Evolutionary conservation across 176 grass and related monocot genomes (phyloP), one percentile per base, ranked within the genome.

Genomic region (Oryza officinalis): DNA sequence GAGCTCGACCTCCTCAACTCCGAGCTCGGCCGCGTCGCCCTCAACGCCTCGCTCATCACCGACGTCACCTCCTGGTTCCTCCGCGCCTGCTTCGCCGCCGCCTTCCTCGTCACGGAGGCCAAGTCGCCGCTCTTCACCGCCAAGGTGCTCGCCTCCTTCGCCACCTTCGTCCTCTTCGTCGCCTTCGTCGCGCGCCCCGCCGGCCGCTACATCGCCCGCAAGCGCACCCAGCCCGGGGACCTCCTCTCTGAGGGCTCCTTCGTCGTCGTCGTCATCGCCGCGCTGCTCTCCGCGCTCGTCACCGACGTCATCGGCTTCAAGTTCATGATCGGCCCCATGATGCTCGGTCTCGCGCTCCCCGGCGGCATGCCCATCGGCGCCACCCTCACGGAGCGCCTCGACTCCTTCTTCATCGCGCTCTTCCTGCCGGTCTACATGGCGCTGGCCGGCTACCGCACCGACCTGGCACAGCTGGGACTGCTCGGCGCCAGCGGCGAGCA

Each of bases 1-100:
- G 92, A 97, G 83, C 90, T 94, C 27, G 84, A 80, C 52, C 90
- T 97, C 27, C 88, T 97, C 80, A 97, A 90, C 89, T 90, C 94
- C 18, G 94, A 97, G 75, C 94, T 97, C 22, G 92, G 94, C 32
- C 94, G 88, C 86, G 82, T 94, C 74, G 94, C 86, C 67, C 81
- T 97, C 31, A 88, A 88, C 0, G 92, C 88, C 13, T 90, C 94
- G 1, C 90, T 97, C 40, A 66, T 97, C 90, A 94, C 86, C 20
- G 94, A 97, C 83, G 71, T 92, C 20, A 37, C 74, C 11, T 90
- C 86, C 12, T 94, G 92, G 90, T 67, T 66, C 65, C 5, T 35
- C 33, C 33, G 33, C 33, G 33, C 33, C 33, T 35, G 33, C 33
- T 35, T 35, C 33, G 33, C 33, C 5, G 33, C 33, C 33, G 33